A percentile compares a stretch with the other conserved stretches of the same genome.
These are phyloP conservation scores for Chytriomyces confervae DNA, from an alignment of 192 early-diverging fungal genomes.

Conservation along the genomic window DNA sequence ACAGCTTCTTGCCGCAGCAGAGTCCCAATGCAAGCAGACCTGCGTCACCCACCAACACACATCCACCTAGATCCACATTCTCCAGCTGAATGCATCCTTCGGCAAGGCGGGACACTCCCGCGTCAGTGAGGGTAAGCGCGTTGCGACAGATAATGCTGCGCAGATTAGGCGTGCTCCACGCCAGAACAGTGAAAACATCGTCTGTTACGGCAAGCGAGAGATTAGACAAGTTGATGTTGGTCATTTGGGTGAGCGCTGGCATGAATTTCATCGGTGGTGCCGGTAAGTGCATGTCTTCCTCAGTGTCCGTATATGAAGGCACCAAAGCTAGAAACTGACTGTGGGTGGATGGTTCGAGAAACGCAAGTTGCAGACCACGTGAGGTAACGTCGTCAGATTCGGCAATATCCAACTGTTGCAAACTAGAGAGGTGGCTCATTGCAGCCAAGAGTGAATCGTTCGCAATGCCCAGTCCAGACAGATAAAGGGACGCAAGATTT, in stretches of 20 bases:
- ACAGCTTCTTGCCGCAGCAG: constrained; percentile 6
- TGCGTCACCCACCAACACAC: not conserved
- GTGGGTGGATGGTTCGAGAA: not conserved
- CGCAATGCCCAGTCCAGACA: not conserved
- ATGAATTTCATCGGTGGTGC: constrained; percentile 1
- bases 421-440: not conserved
- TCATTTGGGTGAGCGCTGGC: not conserved
- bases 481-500: not conserved
- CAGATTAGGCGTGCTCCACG: constrained; percentile 8
- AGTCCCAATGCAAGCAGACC: not conserved
- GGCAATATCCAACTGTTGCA: not conserved
- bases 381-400: not conserved
- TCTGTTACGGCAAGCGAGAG: not conserved
- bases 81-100: not conserved
- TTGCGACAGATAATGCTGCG: not conserved
- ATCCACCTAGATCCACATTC: not conserved
- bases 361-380: not conserved
- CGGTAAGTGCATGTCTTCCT: constrained; percentile 5
- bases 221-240: not conserved
- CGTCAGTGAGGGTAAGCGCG: not conserved
- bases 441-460: not conserved
- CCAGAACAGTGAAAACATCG: constrained; percentile 6
- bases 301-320: not conserved
- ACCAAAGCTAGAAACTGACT: not conserved
- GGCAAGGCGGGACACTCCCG: constrained; percentile 11